Conservation (phyloP, 2,329 filamentous ascomycete species). For the Talaromyces sp. region DNA sequence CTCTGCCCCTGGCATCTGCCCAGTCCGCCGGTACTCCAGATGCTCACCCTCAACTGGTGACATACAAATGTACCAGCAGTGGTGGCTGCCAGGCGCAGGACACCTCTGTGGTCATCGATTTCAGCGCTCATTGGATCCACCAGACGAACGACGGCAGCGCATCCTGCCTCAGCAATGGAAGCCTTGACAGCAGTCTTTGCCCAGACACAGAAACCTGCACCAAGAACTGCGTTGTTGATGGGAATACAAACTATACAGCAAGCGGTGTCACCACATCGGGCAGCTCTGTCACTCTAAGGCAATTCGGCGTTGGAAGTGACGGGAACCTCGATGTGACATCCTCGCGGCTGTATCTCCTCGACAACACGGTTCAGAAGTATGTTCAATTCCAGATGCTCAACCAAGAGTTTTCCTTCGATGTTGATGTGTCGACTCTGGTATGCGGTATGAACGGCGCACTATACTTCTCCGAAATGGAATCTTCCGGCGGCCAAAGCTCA, state of each 20-base stretch:
- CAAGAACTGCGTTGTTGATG: constrained; percentile 53
- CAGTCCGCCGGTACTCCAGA: constrained; percentile 5
- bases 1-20: constrained; percentile 33
- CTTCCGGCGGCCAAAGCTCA: constrained; percentile 53
- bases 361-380: constrained; percentile 56
- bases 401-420: constrained; percentile 68
- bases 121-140: constrained; percentile 58
- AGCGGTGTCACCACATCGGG: constrained; percentile 51
- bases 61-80: constrained; percentile 48
- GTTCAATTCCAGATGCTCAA: constrained; percentile 61
- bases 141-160: constrained; percentile 39
- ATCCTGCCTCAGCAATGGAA: constrained; percentile 56
- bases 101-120: constrained; percentile 51
- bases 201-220: constrained; percentile 48
- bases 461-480: constrained; percentile 52
- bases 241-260: constrained; percentile 50
- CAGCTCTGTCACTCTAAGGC: constrained; percentile 44
- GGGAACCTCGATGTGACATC: constrained; percentile 27
- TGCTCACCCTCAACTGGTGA: constrained; percentile 49
- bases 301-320: constrained; percentile 40
- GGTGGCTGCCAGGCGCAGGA: constrained; percentile 50
- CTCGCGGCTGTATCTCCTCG: constrained; percentile 61
- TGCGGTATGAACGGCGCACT: constrained; percentile 69
- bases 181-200: constrained; percentile 46
- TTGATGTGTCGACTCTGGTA: constrained; percentile 62